These are phyloP conservation scores for Exophiala mesophila DNA, from an alignment of 2,329 filamentous ascomycete genomes.

Conservation along the genomic window DNA sequence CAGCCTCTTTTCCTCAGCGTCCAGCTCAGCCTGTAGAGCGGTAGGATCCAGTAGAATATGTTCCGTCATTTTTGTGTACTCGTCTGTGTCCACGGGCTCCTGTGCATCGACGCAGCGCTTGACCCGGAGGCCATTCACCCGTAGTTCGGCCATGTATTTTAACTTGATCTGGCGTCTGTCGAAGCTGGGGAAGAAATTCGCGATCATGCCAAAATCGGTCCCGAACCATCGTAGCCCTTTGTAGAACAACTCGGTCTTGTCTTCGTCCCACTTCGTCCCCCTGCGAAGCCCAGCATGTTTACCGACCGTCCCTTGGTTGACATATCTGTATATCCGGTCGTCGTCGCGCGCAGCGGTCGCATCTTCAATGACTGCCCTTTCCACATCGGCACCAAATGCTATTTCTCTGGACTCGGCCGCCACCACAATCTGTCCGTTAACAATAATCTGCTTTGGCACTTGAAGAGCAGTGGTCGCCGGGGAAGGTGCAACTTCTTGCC, in stretches of 20 bases:
- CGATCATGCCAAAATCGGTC: slow-evolving; percentile 58
- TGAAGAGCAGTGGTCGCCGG: slow-evolving; percentile 13
- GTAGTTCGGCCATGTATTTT: slow-evolving; percentile 60
- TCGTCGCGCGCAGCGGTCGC: slow-evolving; percentile 42
- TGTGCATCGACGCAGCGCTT: slow-evolving; percentile 47
- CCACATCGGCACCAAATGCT: slow-evolving; percentile 52
- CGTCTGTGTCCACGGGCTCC: slow-evolving; percentile 40
- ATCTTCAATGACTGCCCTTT: slow-evolving; percentile 39
- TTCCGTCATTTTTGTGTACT: slow-evolving; percentile 44
- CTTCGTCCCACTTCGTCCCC: slow-evolving; percentile 52
- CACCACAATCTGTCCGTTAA: slow-evolving; percentile 55
- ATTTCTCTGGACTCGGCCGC: slow-evolving; percentile 50
- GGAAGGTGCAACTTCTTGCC: slow-evolving; percentile 10
- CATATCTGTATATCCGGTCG: slow-evolving; percentile 40
- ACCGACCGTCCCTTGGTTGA: slow-evolving; percentile 44
- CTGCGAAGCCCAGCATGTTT: slow-evolving; percentile 44
- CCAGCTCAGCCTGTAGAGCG: slow-evolving; percentile 43
- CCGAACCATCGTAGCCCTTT: slow-evolving; percentile 59
- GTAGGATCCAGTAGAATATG: slow-evolving; percentile 42
- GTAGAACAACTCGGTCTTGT: slow-evolving; percentile 58
- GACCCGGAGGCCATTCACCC: slow-evolving; percentile 49
- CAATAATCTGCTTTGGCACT: slow-evolving; percentile 48
- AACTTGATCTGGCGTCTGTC: slow-evolving; percentile 59
- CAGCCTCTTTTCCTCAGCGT: slow-evolving; percentile 39
- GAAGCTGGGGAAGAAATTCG: slow-evolving; percentile 56